Base-by-base conservation (phyloP, 1,284 basidiomycete species). In the Rhodotorula sp. region DNA sequence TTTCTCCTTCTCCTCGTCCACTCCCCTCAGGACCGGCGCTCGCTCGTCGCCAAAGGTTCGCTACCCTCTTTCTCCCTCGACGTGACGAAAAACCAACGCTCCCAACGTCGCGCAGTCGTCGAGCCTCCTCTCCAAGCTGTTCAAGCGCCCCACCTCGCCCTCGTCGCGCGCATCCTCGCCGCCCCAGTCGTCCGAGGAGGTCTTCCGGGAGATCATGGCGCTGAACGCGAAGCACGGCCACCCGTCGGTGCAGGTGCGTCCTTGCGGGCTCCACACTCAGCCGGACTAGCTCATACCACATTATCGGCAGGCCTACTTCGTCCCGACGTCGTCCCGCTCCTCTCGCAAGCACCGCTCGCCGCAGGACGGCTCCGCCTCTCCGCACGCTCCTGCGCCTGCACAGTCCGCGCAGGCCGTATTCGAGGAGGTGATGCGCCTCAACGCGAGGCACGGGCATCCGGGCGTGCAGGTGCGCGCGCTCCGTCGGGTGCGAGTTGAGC, bases 151-250 rank as follows among this genome's bases (percentile, higher is more conserved):
- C 17, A 19, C 19, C 13, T 46, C n/a, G 19, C 7, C 29, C 25
- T 27, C 32, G 5, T 34, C 46, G 2, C 15, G 10, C 46, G 8
- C 39, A 22, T 2, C 56, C 6, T 21, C 25, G 22, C 25, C 46
- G 1, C n/a, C 55, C 6, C 27, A 12, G 13, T 34, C 36, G 37
- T 19, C 56, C 32, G 46, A 64, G 37, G 62, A 61, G 17, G 37
- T 58, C 17, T 61, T 71, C 41, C 37, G 57, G 29, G 46, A 71
- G 34, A 65, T 68, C 62, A 64, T 71, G 62, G 39, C 48, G 10
- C 48, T 71, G 29, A 68, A 71, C 66, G 70, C 70, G 22, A 32
- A 34, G 21, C 66, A 67, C 55, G 70, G 70, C 48, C n/a, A 56
- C 7, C 66, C 63, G 1, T 56, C 55, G 6, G 70, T 68, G 25